These are phyloP conservation scores for Plenodomus tracheiphilus DNA, from an alignment of 2,329 filamentous ascomycete genomes.

Conservation along the genomic window DNA sequence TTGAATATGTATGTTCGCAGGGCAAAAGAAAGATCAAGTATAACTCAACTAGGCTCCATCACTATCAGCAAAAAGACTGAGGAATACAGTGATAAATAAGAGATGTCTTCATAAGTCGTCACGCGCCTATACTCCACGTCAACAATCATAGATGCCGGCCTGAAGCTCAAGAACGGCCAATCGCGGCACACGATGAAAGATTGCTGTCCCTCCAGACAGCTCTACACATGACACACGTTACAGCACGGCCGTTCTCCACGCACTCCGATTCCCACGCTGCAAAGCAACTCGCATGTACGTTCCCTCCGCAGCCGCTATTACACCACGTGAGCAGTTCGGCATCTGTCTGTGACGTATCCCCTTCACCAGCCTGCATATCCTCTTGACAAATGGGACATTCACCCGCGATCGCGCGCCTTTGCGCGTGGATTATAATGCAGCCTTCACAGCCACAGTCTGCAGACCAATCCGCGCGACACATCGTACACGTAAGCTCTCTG, in stretches of 20 bases:
- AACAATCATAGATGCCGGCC: no score
- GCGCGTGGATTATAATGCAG: conserved; percentile 1
- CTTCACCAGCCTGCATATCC: neutral
- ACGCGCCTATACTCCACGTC: no score
- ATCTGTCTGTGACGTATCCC: neutral
- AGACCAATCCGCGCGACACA: conserved; percentile 20
- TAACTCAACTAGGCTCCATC: no score
- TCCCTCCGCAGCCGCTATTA: conserved; percentile 17
- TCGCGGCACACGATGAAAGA: neutral
- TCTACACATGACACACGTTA: conserved; percentile 9
- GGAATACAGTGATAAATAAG: no score
- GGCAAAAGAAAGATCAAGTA: no score
- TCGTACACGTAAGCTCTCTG: conserved; percentile 4
- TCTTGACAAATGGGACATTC: conserved; percentile 10
- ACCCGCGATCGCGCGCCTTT: neutral
- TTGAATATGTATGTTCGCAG: no score
- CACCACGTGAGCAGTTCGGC: conserved; percentile 12
- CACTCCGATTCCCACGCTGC: conserved; percentile 10
- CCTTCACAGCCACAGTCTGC: conserved; percentile 8
- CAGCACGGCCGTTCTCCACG: neutral
- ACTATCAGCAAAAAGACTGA: no score
- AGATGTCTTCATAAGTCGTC: no score
- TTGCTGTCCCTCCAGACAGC: conserved; percentile 2
- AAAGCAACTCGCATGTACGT: conserved; percentile 17
- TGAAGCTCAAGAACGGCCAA: neutral